Evolutionary conservation across 208 protist genomes (phyloP), one percentile per base, ranked within the genome.

Genomic region (Trypanosoma conorhini): DNA sequence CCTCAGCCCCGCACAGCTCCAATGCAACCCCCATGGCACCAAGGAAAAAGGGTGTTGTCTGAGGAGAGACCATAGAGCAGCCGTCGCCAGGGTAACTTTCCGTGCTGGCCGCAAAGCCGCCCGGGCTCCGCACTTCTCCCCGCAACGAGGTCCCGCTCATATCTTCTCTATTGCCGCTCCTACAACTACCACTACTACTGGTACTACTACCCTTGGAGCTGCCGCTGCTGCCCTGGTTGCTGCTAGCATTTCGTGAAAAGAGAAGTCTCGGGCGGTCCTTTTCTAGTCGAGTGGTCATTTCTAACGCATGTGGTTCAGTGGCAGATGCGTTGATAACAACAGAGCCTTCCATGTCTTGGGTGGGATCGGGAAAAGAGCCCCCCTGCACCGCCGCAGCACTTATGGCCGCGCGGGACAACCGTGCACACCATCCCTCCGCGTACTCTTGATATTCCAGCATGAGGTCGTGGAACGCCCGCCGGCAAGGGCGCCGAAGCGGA

Each of bases 371-470:
- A 58, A 42, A 46, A 33, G 52, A 52, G 40, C 12, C 19, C 13
- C 24, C 24, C 30, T 35, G 21, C 31, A 26, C 33, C 12, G 62
- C 17, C 44, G 56, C n/a, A 22, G 31, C 21, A 61, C 19, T 9
- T 12, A 26, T 26, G 46, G 19, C 44, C 10, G 57, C 26, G 33
- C 52, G 40, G 24, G 42, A 38, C 46, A 66, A 35, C 5, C 72
- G 63, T 35, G 35, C 19, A 42, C 24, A 33, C 40, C 63, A 71
- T 2, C 67, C 72, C 58, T 76, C 68, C 33, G 50, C 61, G 28
- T 57, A 69, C 48, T 79, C 68, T 65, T 79, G 26, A 63, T 74
- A 79, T 24, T 64, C 67, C n/a, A 79, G 38, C 52, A 79, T 52
- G 46, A 79, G 66, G 57, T 79, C 74, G 19, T 69, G 12, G 70